Evolutionary conservation across 108 stramenopile species (phyloP), one percentile per base, ranked within the genome.

Genomic region (Stephanodiscus minutulus): DNA sequence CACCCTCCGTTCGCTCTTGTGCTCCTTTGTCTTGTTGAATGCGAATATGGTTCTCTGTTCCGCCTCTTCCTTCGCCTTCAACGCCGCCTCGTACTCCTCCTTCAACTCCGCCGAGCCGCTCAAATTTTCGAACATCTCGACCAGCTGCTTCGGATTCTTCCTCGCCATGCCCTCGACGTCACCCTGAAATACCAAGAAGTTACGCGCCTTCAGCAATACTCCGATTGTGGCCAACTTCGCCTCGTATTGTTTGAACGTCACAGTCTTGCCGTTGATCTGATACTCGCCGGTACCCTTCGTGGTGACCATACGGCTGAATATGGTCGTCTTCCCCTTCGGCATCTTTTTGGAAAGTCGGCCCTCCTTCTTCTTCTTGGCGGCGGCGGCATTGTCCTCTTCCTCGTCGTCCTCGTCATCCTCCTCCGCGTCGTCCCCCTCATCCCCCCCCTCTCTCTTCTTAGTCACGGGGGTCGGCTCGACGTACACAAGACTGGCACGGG

Each of bases 101-200:
- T 83, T 87, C 63, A 94, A 74, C 44, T 91, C 94, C 25, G 73
- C 86, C 21, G 91, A 90, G 13, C 88, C 91, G 61, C 95, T 91
- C 20, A 98, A 86, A 61, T 97, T 85, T 71, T 99, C 99, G 63
- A 99, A 79, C 81, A 97, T 81, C 70, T 95, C 90, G 11, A 96
- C 96, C 50, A 99, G 83, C 69, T 98, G 93, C 67, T 85, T 83
- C 10, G 98, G 97, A 35, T 87, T 82, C 77, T 97, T 98, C 22
- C 91, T 82, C 0, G 98, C 98, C 73, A 98, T 85, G 47, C 86
- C 81, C 77, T 98, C 98, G 24, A 99, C 98, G 79, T 99, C 99
- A 15, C 99, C 99, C 69, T 97, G 97, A 82, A 99, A 99, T 20
- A 99, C 98, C 22, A 99, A 77, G 79, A 99, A 99, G 83, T 99